phyloP scores from a whole-genome alignment of 768 basidiomycete genomes.

The Psilocybe cyanescens region DNA sequence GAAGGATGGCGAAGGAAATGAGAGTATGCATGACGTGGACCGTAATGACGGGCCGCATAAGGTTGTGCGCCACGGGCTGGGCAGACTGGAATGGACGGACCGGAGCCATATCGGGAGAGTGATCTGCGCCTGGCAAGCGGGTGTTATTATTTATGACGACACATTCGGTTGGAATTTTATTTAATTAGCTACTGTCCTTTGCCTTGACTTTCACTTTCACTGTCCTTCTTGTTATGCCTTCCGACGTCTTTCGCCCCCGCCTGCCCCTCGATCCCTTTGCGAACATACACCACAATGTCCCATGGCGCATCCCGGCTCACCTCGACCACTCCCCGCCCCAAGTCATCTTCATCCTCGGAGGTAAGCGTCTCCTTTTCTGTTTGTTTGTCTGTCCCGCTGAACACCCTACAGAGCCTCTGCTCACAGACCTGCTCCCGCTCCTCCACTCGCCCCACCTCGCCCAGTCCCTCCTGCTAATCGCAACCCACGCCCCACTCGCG shows the following conservation, averaged over 20 bases:
- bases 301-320: conserved; percentile 26
- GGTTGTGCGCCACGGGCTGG: background rate
- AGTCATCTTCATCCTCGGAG: conserved; percentile 44
- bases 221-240: background rate
- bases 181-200: background rate
- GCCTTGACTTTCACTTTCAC: too few species aligned
- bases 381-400: conserved; percentile 1
- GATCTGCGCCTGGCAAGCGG: background rate
- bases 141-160: background rate
- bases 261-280: conserved; percentile 41
- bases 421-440: conserved; percentile 38
- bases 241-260: conserved; percentile 38
- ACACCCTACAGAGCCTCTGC: conserved; percentile 32
- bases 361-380: conserved; percentile 14
- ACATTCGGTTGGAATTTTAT: background rate
- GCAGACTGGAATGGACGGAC: background rate
- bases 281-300: conserved; percentile 20
- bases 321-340: conserved; percentile 23
- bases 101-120: background rate
- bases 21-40: background rate
- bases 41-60: background rate
- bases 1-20: too few species aligned
- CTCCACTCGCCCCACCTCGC: conserved; percentile 36
- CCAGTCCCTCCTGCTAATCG: conserved; percentile 41
- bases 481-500: conserved; percentile 40